Evolutionary conservation across 495 filamentous ascomycete species (phyloP).

Genomic region (Hyaloscypha finlandica): DNA sequence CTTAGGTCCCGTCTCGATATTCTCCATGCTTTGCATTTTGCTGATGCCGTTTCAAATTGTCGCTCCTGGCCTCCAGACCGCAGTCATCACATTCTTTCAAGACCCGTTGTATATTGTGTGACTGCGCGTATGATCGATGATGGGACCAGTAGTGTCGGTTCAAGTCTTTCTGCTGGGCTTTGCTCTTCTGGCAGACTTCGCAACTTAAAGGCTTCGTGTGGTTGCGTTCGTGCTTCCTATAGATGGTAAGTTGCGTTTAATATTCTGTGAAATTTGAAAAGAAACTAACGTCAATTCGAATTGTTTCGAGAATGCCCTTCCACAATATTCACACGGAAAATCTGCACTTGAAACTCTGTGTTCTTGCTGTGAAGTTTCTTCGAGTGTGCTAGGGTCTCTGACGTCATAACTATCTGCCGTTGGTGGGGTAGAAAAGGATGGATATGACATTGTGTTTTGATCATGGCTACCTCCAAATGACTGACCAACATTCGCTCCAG

Average conservation of each 20-base stretch:
- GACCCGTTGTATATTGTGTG: not conserved
- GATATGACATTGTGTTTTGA: not conserved
- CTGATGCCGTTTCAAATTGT: constrained; percentile 11
- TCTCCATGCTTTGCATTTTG: not conserved
- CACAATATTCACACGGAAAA: not conserved
- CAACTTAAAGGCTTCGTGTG: constrained; percentile 9
- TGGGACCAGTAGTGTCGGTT: constrained; percentile 7
- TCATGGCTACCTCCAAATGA: not conserved
- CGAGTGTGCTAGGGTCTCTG: not conserved
- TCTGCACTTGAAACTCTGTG: not conserved
- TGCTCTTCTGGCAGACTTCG: not conserved
- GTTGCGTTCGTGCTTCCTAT: constrained; percentile 1
- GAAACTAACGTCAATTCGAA: constrained; percentile 8
- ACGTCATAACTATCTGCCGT: not conserved
- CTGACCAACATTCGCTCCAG: not conserved
- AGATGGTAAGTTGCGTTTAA: constrained; percentile 1
- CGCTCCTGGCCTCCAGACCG: not conserved
- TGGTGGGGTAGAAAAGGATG: not conserved
- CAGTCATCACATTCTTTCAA: constrained; percentile 2
- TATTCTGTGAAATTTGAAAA: not conserved
- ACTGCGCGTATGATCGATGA: constrained; percentile 3
- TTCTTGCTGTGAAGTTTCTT: not conserved
- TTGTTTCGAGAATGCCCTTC: not conserved
- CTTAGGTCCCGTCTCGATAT: not conserved
- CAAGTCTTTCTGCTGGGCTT: constrained; percentile 13